These are phyloP conservation scores for Pseudoscleropodium purum DNA, from an alignment of 225 moss, liverwort and hornwort species.

Conservation along the genomic window DNA sequence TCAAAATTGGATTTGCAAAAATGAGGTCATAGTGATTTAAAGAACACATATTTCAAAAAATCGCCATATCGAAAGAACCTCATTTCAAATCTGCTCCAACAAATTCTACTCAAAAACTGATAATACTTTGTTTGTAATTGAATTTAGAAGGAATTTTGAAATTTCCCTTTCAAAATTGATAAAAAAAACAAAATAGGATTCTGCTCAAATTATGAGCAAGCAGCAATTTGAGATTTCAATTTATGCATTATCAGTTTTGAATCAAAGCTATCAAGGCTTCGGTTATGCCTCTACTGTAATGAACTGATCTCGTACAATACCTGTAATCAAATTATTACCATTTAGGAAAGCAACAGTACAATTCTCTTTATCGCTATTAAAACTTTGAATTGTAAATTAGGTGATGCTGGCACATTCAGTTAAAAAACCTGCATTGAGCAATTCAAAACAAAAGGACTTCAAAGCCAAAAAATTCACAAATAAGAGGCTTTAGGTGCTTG, in stretches of 20 bases:
- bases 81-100: no score
- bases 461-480: no score
- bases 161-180: no score
- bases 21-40: no score
- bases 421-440: neutral
- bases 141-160: no score
- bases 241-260: neutral
- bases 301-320: neutral
- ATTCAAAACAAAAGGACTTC: neutral
- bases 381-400: neutral
- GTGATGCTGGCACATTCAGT: neutral
- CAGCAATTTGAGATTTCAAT: no score
- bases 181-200: neutral
- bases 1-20: no score
- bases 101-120: no score
- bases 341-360: neutral
- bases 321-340: neutral
- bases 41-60: no score
- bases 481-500: neutral
- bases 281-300: neutral
- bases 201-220: neutral
- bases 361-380: neutral
- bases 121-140: no score
- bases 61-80: no score
- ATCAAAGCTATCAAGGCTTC: neutral